phyloP scores from a whole-genome alignment of 2,329 filamentous ascomycete species.

The Colletotrichum sp. region DNA sequence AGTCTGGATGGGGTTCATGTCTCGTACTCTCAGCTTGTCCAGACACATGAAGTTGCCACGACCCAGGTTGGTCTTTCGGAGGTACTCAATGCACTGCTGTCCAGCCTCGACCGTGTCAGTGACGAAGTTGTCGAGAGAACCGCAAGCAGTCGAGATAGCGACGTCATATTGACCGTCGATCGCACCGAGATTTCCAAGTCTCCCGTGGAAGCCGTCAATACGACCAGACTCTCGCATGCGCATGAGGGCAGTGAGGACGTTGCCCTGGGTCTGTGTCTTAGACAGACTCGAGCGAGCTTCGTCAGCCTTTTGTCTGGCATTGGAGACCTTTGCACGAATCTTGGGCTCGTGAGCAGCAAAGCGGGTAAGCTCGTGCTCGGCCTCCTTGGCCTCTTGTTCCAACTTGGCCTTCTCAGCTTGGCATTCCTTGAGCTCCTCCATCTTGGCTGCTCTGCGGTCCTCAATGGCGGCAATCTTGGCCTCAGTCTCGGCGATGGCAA shows the following conservation, averaged over 20 bases:
- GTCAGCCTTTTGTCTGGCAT: constrained; percentile 91
- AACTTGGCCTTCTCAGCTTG: constrained; percentile 74
- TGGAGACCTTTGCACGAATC: constrained; percentile 83
- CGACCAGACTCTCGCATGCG: constrained; percentile 94
- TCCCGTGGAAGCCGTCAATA: constrained; percentile 95
- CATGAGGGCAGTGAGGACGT: constrained; percentile 90
- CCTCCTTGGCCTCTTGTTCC: constrained; percentile 75
- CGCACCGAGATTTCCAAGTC: constrained; percentile 89
- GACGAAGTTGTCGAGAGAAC: constrained; percentile 91
- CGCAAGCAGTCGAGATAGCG: constrained; percentile 96
- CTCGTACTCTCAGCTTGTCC: constrained; percentile 81
- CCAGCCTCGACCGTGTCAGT: constrained; percentile 95
- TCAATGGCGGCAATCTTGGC: constrained; percentile 78
- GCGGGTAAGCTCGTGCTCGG: constrained; percentile 75
- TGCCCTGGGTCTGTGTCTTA: constrained; percentile 89
- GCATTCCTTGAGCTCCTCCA: constrained; percentile 76
- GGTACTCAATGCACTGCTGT: constrained; percentile 97
- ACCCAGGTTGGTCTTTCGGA: constrained; percentile 96
- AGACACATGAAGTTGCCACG: constrained; percentile 97
- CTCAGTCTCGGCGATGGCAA: constrained; percentile 83
- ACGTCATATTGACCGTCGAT: constrained; percentile 96
- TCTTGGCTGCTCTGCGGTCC: constrained; percentile 73
- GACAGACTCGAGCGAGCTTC: constrained; percentile 91
- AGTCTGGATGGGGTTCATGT: constrained; percentile 81
- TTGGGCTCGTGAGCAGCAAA: constrained; percentile 80